Evolutionary conservation across 2,329 filamentous ascomycete species (phyloP).

Genomic region (Monilinia vaccinii-corymbosi): DNA sequence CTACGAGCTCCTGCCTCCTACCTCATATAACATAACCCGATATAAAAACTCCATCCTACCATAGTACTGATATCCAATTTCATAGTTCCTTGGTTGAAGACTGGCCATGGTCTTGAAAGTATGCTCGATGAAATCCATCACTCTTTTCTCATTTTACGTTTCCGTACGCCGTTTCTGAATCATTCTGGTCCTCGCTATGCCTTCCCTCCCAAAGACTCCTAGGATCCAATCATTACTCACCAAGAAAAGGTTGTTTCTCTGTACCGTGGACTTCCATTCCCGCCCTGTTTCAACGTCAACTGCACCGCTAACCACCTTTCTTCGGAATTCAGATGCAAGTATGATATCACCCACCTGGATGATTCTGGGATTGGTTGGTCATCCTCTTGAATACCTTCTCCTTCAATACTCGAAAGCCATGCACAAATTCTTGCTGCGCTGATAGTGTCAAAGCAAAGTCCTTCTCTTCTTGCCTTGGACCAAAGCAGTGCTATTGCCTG

Average conservation of each 20-base stretch:
- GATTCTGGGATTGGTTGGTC: slow-evolving; percentile 23
- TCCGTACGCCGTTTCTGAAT: neutral
- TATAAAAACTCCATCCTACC: neutral
- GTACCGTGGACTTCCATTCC: slow-evolving; percentile 20
- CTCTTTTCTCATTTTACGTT: neutral
- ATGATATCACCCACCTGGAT: slow-evolving; percentile 23
- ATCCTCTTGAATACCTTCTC: slow-evolving; percentile 26
- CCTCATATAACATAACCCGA: neutral
- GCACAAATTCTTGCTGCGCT: slow-evolving; percentile 27
- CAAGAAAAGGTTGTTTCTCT: slow-evolving; percentile 29
- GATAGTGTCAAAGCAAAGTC: slow-evolving; percentile 28
- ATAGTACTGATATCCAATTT: neutral
- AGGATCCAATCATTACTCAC: slow-evolving; percentile 12
- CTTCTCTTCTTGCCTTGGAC: slow-evolving; percentile 28
- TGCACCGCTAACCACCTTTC: slow-evolving; percentile 28
- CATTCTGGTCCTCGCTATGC: neutral
- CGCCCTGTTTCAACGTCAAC: slow-evolving; percentile 22
- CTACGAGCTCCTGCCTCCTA: neutral
- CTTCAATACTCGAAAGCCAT: slow-evolving; percentile 28
- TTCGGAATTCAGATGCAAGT: slow-evolving; percentile 26
- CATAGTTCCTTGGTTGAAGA: neutral
- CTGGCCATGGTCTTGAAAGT: neutral
- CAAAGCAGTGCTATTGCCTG: slow-evolving; percentile 26
- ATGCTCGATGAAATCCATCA: neutral
- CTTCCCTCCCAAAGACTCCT: neutral